Base-by-base conservation (phyloP, 352 stramenopile species). In the Plasmopara halstedii region DNA sequence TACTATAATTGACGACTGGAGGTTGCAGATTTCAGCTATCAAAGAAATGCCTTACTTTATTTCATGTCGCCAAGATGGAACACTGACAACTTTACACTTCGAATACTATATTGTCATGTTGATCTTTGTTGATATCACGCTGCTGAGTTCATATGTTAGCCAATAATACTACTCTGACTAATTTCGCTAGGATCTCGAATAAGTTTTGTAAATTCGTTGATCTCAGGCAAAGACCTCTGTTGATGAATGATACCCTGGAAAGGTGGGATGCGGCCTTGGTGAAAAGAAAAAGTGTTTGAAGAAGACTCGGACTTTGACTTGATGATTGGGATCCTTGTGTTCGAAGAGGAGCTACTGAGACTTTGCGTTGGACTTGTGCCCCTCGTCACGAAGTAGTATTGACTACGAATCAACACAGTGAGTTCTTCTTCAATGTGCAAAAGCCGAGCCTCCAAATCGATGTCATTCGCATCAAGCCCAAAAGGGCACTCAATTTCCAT, bases 401-500 rank as follows among this genome's bases (percentile, higher is more conserved):
- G 73, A 41, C 79, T 88, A 29, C 79, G 75, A 14, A 90, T 71
- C 9, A 90, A 51, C 46, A 90, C 75, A 1, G 75, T 86, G 33
- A 90, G 71, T 41, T 90, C 79, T 51, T 90, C 71, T 41, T 90
- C 79, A 47, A 90, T 90, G 53, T 87, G 71, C 9, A 86, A 36
- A 36, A 90, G 61, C 0, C 75, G 59, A 2, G 71, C 64, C 43
- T 91, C 80, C 9, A 91, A 51, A 42, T 91, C 80, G 17, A 91
- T 88, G 46, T 91, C 76, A 42, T 91, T 91, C 19, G 73, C 68
- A 19, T 91, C 80, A 10, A 86, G 42, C 0, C 80, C 80, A 45
- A 91, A 88, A 1, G 80, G 80, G 22, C 75, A 86, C 53, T 91
- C 80, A 41, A 91, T 91, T 48, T 91, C 76, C 69, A 85, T 85